Evolutionary conservation across 495 filamentous ascomycete genomes (phyloP).

Genomic region (Trichoderma erinaceum): DNA sequence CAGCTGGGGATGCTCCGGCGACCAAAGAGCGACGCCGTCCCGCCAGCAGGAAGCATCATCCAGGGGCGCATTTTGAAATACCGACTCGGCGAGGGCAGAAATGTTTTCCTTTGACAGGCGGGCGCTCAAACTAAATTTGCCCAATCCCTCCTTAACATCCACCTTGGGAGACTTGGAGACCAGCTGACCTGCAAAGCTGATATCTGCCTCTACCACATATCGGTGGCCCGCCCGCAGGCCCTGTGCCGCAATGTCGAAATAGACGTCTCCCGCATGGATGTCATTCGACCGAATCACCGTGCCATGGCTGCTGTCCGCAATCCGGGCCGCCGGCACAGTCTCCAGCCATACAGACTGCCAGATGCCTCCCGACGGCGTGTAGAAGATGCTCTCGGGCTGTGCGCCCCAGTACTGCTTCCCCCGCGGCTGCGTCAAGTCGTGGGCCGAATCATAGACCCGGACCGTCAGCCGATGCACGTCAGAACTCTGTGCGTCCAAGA

Average conservation of each 20-base stretch:
- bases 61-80: not conserved
- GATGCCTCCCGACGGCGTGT: constrained; percentile 56
- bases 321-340: constrained; percentile 38
- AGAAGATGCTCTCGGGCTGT: constrained; percentile 54
- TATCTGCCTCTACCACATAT: constrained; percentile 31
- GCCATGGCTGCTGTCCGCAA: constrained; percentile 28
- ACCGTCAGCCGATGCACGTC: constrained; percentile 32
- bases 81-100: not conserved
- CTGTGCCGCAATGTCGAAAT: constrained; percentile 24
- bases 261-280: constrained; percentile 24
- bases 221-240: constrained; percentile 25
- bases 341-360: constrained; percentile 62
- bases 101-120: constrained; percentile 33
- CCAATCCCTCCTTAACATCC: constrained; percentile 27
- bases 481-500: constrained; percentile 36
- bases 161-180: constrained; percentile 30
- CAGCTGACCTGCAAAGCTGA: constrained; percentile 23
- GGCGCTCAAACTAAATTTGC: constrained; percentile 45
- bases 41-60: constrained; percentile 25
- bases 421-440: constrained; percentile 44
- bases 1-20: constrained; percentile 47
- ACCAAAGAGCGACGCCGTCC: constrained; percentile 42
- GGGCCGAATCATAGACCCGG: constrained; percentile 41
- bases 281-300: constrained; percentile 29
- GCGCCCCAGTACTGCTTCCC: constrained; percentile 41